phyloP scores from a whole-genome alignment of 768 basidiomycete species.

The Boletellus emodensis region DNA sequence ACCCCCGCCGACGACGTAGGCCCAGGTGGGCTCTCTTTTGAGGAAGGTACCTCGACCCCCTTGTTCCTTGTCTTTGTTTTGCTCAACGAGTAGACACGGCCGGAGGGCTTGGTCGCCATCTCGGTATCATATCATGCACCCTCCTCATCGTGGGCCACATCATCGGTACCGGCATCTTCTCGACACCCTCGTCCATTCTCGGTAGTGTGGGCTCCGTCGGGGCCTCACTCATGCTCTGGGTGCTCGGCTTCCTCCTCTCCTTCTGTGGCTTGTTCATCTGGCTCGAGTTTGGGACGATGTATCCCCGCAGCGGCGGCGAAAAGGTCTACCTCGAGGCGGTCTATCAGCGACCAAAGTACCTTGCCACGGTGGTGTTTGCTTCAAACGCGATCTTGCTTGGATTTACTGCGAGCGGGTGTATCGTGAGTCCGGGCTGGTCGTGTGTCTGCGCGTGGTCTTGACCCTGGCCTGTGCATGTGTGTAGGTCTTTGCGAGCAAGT shows the following conservation, averaged over 20 bases:
- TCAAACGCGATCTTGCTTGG: conserved; percentile 43
- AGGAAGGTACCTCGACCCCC: conserved; percentile 39
- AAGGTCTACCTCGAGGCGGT: conserved; percentile 60
- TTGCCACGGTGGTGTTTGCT: conserved; percentile 49
- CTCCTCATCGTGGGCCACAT: conserved; percentile 55
- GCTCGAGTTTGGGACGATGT: conserved; percentile 64
- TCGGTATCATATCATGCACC: conserved; percentile 54
- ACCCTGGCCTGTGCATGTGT: too few relatives aligned
- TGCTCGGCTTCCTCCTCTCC: conserved; percentile 55
- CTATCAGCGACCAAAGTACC: conserved; percentile 43
- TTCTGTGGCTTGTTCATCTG: conserved; percentile 59
- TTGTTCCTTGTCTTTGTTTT: neutral
- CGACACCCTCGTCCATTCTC: conserved; percentile 57
- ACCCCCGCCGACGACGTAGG: conserved; percentile 19
- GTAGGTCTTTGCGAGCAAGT: conserved; percentile 37
- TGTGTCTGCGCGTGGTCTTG: neutral
- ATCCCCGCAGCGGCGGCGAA: conserved; percentile 58
- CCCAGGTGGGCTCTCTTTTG: conserved; percentile 44
- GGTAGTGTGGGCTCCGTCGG: conserved; percentile 54
- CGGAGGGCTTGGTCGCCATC: conserved; percentile 56
- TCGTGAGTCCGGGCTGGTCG: conserved; percentile 33
- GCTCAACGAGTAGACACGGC: conserved; percentile 37
- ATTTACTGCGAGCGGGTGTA: conserved; percentile 44
- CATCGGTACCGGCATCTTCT: conserved; percentile 65
- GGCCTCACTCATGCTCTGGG: conserved; percentile 61